These are phyloP conservation scores for Russula foetens DNA, from an alignment of 768 basidiomycete genomes.

Conservation along the genomic window DNA sequence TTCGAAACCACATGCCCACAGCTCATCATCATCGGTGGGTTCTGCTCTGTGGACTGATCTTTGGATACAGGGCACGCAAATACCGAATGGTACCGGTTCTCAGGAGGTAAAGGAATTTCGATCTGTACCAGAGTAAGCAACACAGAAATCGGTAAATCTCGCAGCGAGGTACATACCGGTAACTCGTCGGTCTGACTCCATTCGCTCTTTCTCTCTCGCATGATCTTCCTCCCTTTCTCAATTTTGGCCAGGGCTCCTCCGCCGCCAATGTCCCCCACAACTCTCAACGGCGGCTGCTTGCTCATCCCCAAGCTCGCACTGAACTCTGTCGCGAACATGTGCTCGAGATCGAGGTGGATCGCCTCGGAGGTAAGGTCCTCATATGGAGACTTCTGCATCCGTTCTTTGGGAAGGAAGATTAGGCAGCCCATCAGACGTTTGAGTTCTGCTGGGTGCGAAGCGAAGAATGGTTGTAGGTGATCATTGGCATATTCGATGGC, in stretches of 20 bases:
- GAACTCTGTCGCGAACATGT: conserved; percentile 83
- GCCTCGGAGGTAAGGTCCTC: conserved; percentile 63
- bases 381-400: conserved; percentile 64
- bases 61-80: conserved; percentile 98
- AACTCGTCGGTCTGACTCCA: conserved; percentile 87
- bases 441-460: conserved; percentile 55
- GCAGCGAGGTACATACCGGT: conserved; percentile 45
- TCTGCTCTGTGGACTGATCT: conserved; percentile 86
- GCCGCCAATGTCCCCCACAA: conserved; percentile 89
- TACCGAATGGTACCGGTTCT: conserved; percentile 91
- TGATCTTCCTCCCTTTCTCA: conserved; percentile 88
- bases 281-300: conserved; percentile 76
- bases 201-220: conserved; percentile 89
- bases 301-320: conserved; percentile 85
- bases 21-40: conserved; percentile 96
- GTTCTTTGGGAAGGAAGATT: conserved; percentile 59
- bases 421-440: conserved; percentile 62
- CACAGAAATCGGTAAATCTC: conserved; percentile 16
- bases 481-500: conserved; percentile 72
- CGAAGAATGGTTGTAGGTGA: conserved; percentile 55
- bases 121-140: conserved; percentile 45
- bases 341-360: conserved; percentile 71
- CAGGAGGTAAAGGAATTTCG: conserved; percentile 80
- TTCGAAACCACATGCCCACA: conserved; percentile 95
- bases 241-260: conserved; percentile 87